Evolutionary conservation across 148 eudicot species (phyloP).

Genomic region (Camellia lanceoleosa): DNA sequence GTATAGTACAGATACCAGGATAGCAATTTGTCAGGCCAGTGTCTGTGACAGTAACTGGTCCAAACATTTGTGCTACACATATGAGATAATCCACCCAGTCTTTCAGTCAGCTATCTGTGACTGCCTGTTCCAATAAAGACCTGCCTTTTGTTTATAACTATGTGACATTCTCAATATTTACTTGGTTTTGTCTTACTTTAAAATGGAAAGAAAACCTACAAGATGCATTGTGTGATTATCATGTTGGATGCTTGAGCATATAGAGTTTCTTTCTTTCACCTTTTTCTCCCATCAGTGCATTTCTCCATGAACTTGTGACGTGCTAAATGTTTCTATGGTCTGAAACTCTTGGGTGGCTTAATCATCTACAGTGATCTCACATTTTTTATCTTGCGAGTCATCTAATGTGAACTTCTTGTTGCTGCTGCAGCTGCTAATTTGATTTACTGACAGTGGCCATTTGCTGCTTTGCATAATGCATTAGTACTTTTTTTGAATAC

Average conservation of each 20-base stretch:
- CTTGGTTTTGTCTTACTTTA: not conserved
- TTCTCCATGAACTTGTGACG: not conserved
- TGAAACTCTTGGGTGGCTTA: not conserved
- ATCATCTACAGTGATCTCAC: not conserved
- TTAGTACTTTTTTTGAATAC: not conserved
- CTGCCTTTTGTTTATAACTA: not conserved
- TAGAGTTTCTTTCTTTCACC: not conserved
- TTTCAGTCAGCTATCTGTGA: not conserved
- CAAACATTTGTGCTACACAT: slow-evolving; percentile 4
- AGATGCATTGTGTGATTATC: not conserved
- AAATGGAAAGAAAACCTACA: not conserved
- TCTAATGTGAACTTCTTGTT: not conserved
- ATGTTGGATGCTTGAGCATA: not conserved
- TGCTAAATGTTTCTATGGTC: not conserved
- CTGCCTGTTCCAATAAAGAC: not conserved
- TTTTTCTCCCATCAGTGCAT: not conserved
- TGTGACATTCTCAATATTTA: not conserved
- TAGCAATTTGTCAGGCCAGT: not conserved
- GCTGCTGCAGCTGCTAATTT: too few species aligned
- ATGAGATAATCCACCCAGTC: not conserved
- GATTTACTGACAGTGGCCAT: not conserved
- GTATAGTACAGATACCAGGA: not conserved
- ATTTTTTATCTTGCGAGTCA: not conserved
- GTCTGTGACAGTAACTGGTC: not conserved
- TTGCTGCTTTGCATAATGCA: not conserved